Conservation (phyloP, 2,329 filamentous ascomycete species). For the Cordyceps pruinosa region DNA sequence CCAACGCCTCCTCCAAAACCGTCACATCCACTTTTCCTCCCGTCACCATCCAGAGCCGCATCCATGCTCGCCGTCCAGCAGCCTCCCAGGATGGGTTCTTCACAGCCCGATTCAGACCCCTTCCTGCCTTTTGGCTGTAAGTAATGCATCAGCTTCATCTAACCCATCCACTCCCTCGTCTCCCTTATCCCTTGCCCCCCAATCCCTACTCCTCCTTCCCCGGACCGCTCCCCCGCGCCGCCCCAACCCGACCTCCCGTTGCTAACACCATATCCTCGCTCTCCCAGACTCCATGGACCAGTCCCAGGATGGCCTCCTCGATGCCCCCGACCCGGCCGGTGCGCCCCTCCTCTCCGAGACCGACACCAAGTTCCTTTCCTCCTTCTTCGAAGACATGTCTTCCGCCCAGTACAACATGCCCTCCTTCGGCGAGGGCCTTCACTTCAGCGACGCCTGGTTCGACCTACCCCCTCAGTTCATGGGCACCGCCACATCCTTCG, state of each 20-base stretch:
- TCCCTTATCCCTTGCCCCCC: neutral
- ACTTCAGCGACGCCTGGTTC: slow-evolving; percentile 45
- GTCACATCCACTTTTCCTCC: slow-evolving; percentile 10
- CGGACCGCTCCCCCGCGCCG: neutral
- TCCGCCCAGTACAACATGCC: slow-evolving; percentile 43
- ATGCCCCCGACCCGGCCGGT: slow-evolving; percentile 58
- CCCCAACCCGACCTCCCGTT: slow-evolving; percentile 6
- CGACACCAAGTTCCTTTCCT: slow-evolving; percentile 51
- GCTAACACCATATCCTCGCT: neutral
- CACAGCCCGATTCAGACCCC: slow-evolving; percentile 44
- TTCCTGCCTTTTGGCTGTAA: slow-evolving; percentile 62
- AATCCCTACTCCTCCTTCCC: neutral
- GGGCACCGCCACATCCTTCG: slow-evolving; percentile 57
- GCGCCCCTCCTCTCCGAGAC: slow-evolving; percentile 57
- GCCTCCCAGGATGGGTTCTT: slow-evolving; percentile 52
- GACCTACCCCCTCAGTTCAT: slow-evolving; percentile 59
- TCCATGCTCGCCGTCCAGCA: slow-evolving; percentile 51
- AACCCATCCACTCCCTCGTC: neutral
- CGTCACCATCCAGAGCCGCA: slow-evolving; percentile 25
- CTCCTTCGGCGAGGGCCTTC: slow-evolving; percentile 45
- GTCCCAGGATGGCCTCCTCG: slow-evolving; percentile 39
- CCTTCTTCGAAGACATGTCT: slow-evolving; percentile 50
- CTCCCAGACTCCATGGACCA: slow-evolving; percentile 38
- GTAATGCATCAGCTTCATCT: no score
- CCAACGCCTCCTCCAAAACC: neutral